These are phyloP conservation scores for Neurospora tetrasperma DNA, from an alignment of 495 filamentous ascomycete species.

Conservation along the genomic window DNA sequence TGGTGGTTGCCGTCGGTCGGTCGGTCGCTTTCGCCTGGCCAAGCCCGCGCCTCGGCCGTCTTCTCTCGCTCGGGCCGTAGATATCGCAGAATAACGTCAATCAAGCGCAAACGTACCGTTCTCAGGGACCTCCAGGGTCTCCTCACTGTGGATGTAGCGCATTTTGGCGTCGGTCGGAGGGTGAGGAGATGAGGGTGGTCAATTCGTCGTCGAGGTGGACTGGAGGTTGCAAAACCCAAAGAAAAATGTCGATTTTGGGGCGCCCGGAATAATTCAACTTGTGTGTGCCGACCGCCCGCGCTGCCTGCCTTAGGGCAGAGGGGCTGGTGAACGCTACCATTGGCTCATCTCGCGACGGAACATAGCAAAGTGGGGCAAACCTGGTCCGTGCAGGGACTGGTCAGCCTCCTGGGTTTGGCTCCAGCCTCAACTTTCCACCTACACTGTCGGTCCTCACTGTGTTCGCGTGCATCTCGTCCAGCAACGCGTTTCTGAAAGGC, in stretches of 20 bases:
- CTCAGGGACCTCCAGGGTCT: constrained; percentile 87
- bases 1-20: constrained; percentile 8
- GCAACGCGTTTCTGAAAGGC: background rate
- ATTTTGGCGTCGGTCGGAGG: constrained; percentile 51
- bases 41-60: background rate
- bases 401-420: background rate
- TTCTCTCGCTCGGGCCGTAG: background rate
- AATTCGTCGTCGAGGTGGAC: constrained; percentile 27
- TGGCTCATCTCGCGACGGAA: constrained; percentile 14
- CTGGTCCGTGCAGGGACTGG: constrained; percentile 9
- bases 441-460: background rate
- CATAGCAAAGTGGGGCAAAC: constrained; percentile 7
- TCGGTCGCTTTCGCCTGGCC: constrained; percentile 6
- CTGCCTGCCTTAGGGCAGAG: constrained; percentile 24
- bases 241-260: constrained; percentile 29
- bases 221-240: constrained; percentile 22
- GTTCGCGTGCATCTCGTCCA: background rate
- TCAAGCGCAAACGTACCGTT: constrained; percentile 63
- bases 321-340: constrained; percentile 10
- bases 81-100: constrained; percentile 13
- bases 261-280: constrained; percentile 30
- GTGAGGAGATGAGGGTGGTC: constrained; percentile 30
- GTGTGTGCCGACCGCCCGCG: constrained; percentile 22
- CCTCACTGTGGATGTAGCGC: constrained; percentile 96
- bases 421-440: background rate